phyloP scores from a whole-genome alignment of 1,284 basidiomycete species.

The Ceratobasidium sp. region DNA sequence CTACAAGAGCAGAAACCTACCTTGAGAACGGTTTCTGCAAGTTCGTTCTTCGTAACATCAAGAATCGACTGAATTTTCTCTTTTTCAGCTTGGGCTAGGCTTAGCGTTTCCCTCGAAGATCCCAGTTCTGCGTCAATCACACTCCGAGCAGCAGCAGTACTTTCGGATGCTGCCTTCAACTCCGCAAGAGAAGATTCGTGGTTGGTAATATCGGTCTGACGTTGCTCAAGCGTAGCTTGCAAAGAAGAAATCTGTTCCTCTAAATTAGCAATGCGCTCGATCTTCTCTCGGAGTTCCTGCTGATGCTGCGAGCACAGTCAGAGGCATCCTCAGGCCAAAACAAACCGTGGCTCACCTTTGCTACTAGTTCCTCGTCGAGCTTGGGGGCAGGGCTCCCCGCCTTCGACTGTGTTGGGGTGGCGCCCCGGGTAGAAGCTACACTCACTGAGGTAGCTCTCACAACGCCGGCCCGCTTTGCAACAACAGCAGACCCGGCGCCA shows the following conservation, averaged over 20 bases:
- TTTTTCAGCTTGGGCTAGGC: conserved; percentile 8
- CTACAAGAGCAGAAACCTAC: conserved; percentile 1
- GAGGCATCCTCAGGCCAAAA: not conserved
- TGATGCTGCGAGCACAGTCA: conserved; percentile 61
- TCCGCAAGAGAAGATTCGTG: conserved; percentile 57
- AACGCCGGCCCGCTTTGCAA: not conserved
- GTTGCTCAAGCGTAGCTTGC: conserved; percentile 35
- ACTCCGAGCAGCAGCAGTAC: conserved; percentile 16
- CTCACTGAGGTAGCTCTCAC: not conserved
- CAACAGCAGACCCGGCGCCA: not conserved
- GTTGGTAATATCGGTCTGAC: conserved; percentile 29
- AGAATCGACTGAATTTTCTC: conserved; percentile 37
- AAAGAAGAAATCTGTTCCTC: conserved; percentile 42
- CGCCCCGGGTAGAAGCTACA: not conserved
- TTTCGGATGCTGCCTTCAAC: conserved; percentile 41
- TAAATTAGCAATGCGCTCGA: conserved; percentile 52
- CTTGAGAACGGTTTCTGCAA: conserved; percentile 33
- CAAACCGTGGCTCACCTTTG: conserved; percentile 18
- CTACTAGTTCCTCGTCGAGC: conserved; percentile 35
- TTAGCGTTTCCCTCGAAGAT: conserved; percentile 16
- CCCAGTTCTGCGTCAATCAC: conserved; percentile 8
- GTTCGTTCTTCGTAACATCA: conserved; percentile 33
- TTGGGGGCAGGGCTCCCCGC: conserved; percentile 30
- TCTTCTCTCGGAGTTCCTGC: conserved; percentile 59
- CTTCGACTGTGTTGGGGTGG: conserved; percentile 14